Evolutionary conservation across 345 rosid genomes (phyloP).

Genomic region (Trapa bicornis): DNA sequence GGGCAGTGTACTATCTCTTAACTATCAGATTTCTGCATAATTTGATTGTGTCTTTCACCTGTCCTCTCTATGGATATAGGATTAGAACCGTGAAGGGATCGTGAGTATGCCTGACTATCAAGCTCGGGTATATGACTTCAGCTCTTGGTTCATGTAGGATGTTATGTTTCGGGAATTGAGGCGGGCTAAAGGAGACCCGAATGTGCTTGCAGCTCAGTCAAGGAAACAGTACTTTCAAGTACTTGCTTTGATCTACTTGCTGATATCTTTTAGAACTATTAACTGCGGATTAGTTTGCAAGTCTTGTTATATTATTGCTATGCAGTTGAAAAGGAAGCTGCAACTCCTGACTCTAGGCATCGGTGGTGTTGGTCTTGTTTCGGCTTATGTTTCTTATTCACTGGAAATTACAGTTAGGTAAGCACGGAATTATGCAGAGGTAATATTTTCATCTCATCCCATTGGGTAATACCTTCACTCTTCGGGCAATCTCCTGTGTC

Average conservation of each 20-base stretch:
- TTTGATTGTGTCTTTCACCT: background rate
- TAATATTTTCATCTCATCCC: background rate
- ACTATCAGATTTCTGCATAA: background rate
- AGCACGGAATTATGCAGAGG: background rate
- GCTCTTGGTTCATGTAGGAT: slow-evolving; percentile 30
- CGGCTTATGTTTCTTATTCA: slow-evolving; percentile 69
- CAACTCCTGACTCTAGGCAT: slow-evolving; percentile 60
- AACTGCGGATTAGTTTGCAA: background rate
- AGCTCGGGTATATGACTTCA: slow-evolving; percentile 6
- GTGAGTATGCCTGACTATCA: slow-evolving; percentile 5
- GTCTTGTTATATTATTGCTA: slow-evolving; percentile 9
- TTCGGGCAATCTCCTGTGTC: slow-evolving; percentile 1
- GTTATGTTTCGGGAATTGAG: slow-evolving; percentile 54
- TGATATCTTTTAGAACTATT: background rate
- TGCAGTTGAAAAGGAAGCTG: slow-evolving; percentile 63
- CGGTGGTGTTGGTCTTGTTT: slow-evolving; percentile 85
- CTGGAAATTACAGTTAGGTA: slow-evolving; percentile 86
- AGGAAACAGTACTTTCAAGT: slow-evolving; percentile 75
- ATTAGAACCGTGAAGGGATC: background rate
- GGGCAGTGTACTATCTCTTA: slow-evolving; percentile 51
- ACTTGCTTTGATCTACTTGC: background rate
- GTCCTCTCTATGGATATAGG: background rate
- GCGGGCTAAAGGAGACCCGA: slow-evolving; percentile 60
- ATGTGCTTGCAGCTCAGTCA: slow-evolving; percentile 55
- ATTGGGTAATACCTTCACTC: background rate